Evolutionary conservation across 2,329 filamentous ascomycete species (phyloP).

Genomic region (Colletotrichum lindemuthianum): DNA sequence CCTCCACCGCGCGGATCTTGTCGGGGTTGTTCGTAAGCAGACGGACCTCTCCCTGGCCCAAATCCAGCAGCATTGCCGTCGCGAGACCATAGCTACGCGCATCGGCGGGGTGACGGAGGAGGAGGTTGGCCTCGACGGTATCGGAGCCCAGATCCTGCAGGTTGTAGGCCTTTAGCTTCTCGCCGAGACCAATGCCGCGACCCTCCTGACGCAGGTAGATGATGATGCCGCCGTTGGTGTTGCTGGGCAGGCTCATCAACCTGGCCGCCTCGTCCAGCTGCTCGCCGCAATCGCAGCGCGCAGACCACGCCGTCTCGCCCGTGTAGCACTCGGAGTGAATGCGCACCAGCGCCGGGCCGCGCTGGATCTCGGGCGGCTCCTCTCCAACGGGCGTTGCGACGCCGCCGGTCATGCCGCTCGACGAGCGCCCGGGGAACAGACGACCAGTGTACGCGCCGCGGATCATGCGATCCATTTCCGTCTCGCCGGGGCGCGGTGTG

Average conservation of each 20-base stretch:
- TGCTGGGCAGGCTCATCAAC: constrained; percentile 81
- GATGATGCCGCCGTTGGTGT: constrained; percentile 78
- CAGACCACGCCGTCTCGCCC: constrained; percentile 97
- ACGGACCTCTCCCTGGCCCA: constrained; percentile 81
- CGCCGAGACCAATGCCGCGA: constrained; percentile 90
- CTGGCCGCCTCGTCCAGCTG: constrained; percentile 96
- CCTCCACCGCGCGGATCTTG: constrained; percentile 94
- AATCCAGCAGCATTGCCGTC: constrained; percentile 90
- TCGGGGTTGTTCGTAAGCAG: constrained; percentile 97
- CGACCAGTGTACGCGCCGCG: constrained; percentile 91
- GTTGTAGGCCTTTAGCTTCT: constrained; percentile 98
- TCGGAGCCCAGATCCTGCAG: constrained; percentile 96
- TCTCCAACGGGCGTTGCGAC: constrained; percentile 39
- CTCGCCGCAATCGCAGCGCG: constrained; percentile 96
- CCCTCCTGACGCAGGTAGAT: constrained; percentile 97
- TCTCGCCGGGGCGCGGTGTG: constrained; percentile 77
- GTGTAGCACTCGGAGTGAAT: constrained; percentile 99
- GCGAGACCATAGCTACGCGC: constrained; percentile 95
- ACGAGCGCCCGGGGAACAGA: constrained; percentile 84
- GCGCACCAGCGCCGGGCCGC: constrained; percentile 77
- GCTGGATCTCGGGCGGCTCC: constrained; percentile 23
- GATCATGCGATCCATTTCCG: constrained; percentile 91
- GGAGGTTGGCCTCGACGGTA: constrained; percentile 93
- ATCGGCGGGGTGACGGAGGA: constrained; percentile 92
- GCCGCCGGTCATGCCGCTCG: constrained; percentile 69